A percentile compares a stretch with the other conserved stretches of the same genome.
These are phyloP conservation scores for Collybiopsis confluens DNA, from an alignment of 768 basidiomycete genomes.

Conservation along the genomic window DNA sequence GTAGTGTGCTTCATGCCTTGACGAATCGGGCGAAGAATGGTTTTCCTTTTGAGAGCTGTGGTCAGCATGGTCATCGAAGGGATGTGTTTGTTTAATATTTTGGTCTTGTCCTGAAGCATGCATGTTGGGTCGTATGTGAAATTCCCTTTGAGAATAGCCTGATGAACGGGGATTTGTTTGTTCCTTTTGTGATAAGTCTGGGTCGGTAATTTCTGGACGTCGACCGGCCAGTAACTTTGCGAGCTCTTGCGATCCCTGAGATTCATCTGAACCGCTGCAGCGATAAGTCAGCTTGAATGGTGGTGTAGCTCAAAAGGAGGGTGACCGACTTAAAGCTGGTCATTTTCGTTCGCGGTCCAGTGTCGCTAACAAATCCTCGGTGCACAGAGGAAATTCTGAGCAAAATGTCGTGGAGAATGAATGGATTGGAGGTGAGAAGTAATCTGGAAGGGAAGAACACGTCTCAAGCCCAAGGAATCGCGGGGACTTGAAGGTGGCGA, in stretches of 20 bases:
- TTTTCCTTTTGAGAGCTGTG: constrained; percentile 57
- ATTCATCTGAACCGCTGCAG: constrained; percentile 38
- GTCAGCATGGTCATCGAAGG: constrained; percentile 21
- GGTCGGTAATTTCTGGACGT: neutral
- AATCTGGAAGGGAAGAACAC: neutral
- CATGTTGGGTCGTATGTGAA: constrained; percentile 32
- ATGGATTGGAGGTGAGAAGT: neutral
- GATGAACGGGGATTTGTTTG: neutral
- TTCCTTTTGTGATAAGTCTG: neutral
- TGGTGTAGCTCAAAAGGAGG: neutral
- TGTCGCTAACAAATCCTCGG: neutral
- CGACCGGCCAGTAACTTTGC: constrained; percentile 35
- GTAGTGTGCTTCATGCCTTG: neutral
- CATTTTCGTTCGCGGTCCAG: neutral
- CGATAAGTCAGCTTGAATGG: neutral
- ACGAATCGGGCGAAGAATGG: constrained; percentile 14
- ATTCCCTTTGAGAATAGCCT: constrained; percentile 23
- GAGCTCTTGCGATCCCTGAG: constrained; percentile 55
- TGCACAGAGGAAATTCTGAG: no score
- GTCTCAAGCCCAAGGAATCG: neutral
- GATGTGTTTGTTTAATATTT: constrained; percentile 46
- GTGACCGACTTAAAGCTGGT: neutral
- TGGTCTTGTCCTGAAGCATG: constrained; percentile 41
- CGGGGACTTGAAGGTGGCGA: constrained; percentile 12
- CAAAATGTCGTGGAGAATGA: neutral